phyloP scores from a whole-genome alignment of 1,139 yeast genomes.

The Blastobotrys petasosporus region DNA sequence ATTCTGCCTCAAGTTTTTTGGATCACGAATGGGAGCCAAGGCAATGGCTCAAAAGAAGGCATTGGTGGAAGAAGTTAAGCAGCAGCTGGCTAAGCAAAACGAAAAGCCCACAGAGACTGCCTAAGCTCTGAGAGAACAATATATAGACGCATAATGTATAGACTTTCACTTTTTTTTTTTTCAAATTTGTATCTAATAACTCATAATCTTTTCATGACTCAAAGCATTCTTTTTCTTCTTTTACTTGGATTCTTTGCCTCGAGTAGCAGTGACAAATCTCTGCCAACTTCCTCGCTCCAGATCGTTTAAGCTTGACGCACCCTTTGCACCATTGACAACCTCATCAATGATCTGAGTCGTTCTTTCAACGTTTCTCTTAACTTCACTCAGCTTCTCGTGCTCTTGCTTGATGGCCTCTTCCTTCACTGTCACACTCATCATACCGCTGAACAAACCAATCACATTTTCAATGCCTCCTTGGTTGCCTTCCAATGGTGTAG shows the following conservation, averaged over 20 bases:
- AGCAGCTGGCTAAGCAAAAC: no score
- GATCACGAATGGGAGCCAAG: constrained; percentile 3
- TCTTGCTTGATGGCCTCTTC: constrained; percentile 49
- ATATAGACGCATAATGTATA: no score
- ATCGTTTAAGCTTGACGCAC: constrained; percentile 18
- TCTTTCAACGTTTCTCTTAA: constrained; percentile 26
- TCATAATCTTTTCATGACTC: no score
- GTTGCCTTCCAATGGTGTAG: constrained; percentile 5
- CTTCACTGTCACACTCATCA: constrained; percentile 37
- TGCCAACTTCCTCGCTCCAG: constrained; percentile 23
- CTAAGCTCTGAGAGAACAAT: no score
- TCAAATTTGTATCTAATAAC: no score
- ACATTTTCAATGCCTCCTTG: constrained; percentile 14
- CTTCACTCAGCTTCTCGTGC: constrained; percentile 41
- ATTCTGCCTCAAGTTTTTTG: constrained; percentile 34
- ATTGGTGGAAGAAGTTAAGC: no score
- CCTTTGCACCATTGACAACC: constrained; percentile 16
- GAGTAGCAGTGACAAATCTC: constrained; percentile 3
- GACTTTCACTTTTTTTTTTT: no score
- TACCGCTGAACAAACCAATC: constrained; percentile 32
- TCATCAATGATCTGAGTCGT: constrained; percentile 22
- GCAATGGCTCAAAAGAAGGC: not conserved
- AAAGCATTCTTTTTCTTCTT: no score
- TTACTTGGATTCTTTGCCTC: not conserved
- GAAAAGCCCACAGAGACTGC: no score